Evolutionary conservation across 768 basidiomycete genomes (phyloP).

Genomic region (Asterophora lycoperdoides): DNA sequence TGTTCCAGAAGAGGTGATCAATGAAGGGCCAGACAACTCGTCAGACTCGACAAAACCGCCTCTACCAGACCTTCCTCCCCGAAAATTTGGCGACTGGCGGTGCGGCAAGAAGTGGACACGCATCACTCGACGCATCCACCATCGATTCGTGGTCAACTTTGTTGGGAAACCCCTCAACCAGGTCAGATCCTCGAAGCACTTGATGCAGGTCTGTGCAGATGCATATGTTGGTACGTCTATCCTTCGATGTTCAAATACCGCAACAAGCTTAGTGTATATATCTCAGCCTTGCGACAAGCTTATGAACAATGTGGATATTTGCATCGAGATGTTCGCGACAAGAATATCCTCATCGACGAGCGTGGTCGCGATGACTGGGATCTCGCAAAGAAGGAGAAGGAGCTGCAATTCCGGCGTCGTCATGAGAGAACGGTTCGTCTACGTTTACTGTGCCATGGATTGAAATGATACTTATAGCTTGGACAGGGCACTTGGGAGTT

Average conservation of each 20-base stretch:
- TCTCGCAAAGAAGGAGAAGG: conserved; percentile 3
- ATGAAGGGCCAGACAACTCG: no score
- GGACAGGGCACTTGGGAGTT: conserved; percentile 15
- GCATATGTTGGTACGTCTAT: no score
- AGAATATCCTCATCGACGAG: conserved; percentile 10
- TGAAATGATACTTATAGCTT: background rate
- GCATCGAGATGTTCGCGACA: conserved; percentile 11
- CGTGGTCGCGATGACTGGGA: conserved; percentile 15
- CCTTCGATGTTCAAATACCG: no score
- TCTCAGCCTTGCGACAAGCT: conserved; percentile 7
- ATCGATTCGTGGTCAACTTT: no score
- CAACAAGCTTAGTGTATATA: no score
- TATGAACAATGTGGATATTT: conserved; percentile 6
- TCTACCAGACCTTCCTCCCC: no score
- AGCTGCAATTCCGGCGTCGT: background rate
- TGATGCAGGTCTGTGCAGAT: background rate
- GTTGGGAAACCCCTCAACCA: no score
- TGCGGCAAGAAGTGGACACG: no score
- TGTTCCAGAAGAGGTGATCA: background rate
- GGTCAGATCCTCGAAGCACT: no score
- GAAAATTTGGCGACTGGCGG: no score
- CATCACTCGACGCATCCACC: no score
- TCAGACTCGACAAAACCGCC: no score
- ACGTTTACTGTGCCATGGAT: background rate
- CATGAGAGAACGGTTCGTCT: conserved; percentile 9